Conservation (phyloP, 768 basidiomycete species). For the Heimioporus sp. region DNA sequence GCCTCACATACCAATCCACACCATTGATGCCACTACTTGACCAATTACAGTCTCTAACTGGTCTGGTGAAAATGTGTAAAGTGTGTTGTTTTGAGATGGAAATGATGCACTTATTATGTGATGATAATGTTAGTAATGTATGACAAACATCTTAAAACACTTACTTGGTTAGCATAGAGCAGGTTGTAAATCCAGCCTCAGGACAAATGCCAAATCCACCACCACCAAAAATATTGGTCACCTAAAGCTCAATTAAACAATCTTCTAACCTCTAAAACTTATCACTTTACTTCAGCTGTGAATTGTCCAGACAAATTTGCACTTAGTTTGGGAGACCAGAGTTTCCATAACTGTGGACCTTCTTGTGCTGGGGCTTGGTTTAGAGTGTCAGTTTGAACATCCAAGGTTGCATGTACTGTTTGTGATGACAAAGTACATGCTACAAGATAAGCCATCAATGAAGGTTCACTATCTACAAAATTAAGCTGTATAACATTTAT, state of each 20-base stretch:
- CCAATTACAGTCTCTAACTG: conserved; percentile 5
- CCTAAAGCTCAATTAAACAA: not conserved
- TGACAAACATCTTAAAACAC: not conserved
- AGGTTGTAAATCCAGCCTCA: not conserved
- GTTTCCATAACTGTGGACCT: not conserved
- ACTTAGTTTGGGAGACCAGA: conserved; percentile 2
- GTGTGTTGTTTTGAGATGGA: not conserved
- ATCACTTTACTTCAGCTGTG: not conserved
- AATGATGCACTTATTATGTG: not conserved
- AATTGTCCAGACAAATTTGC: not conserved
- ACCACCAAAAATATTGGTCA: fast-evolving
- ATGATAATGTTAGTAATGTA: not conserved
- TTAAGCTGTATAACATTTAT: not conserved
- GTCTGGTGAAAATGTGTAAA: not conserved
- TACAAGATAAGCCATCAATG: conserved; percentile 3
- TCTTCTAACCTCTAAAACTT: fast-evolving
- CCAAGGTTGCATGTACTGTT: not conserved
- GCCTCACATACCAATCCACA: conserved; percentile 16
- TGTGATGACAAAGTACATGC: conserved; percentile 5
- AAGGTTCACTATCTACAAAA: not conserved
- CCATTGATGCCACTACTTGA: not conserved
- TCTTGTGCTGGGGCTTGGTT: not conserved
- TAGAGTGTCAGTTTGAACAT: conserved; percentile 1
- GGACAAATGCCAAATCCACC: not conserved
- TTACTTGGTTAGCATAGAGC: not conserved